Base-by-base conservation (phyloP, 805 yeast species). In the Pichia ethanolica region DNA sequence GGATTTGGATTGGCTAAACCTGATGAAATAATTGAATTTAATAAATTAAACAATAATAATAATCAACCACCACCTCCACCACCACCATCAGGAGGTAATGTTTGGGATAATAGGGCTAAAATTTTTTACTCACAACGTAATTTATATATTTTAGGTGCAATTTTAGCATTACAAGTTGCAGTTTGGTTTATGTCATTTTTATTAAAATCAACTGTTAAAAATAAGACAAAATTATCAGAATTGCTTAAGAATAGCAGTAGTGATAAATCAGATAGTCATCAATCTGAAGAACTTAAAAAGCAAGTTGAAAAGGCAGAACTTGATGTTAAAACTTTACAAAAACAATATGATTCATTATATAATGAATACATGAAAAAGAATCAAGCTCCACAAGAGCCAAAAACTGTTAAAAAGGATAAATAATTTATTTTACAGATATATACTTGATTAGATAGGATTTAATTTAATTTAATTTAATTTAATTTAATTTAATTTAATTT, bases 51-150 rank as follows among this genome's bases (percentile, higher is more conserved):
- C 12, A 60, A 65, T 68, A 39, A 52, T n/a, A n/a, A n/a, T n/a
- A n/a, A n/a, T n/a, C n/a, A n/a, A n/a, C n/a, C n/a, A n/a, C n/a
- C n/a, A n/a, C n/a, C n/a, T n/a, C n/a, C n/a, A n/a, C n/a, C n/a
- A n/a, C n/a, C n/a, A n/a, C n/a, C n/a, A n/a, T n/a, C n/a, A n/a
- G n/a, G n/a, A n/a, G n/a, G n/a, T n/a, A n/a, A n/a, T n/a, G n/a
- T n/a, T 33, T 62, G 68, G 60, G 68, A 63, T n/a, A 27, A 47
- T 8, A 57, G 61, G 59, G 78, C 79, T 5, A 70, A 74, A 55
- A 74, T 73, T 59, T 78, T 77, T 58, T 75, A 77, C 54, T 71
- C 80, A n/a, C 82, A 78, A 56, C 67, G 83, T 49, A 78, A 78
- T 59, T 63, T 78, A 64, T 78, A 78, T 59, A 66, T 78, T 48